Conservation (phyloP, 2,329 filamentous ascomycete genomes). For the Fusarium bactridioides region DNA sequence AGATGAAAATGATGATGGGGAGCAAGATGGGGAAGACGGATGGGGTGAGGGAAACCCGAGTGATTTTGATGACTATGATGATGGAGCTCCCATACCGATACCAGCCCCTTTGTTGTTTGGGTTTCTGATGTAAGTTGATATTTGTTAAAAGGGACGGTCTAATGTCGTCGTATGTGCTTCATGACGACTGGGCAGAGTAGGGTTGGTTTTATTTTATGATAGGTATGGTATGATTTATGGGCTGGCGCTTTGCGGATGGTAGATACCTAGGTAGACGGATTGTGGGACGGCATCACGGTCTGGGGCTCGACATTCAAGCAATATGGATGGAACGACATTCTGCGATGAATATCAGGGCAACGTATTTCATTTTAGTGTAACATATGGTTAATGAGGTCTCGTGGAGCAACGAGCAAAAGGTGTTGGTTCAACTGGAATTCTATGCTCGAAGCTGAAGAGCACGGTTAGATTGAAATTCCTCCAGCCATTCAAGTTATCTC, state of each 20-base stretch:
- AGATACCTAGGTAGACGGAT: conserved; percentile 6
- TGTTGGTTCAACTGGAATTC: neutral
- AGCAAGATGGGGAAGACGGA: conserved; percentile 10
- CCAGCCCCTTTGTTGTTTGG: conserved; percentile 33
- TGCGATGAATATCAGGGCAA: neutral
- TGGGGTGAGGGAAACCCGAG: conserved; percentile 17
- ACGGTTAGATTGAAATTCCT: neutral
- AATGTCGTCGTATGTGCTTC: neutral
- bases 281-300: conserved; percentile 7
- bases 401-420: neutral
- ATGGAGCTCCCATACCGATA: conserved; percentile 24
- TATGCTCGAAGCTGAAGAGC: neutral
- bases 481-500: neutral
- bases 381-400: neutral
- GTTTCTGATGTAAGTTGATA: conserved; percentile 29
- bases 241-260: conserved; percentile 24
- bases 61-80: conserved; percentile 36
- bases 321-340: conserved; percentile 1
- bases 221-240: conserved; percentile 7
- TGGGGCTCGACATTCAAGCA: conserved; percentile 6
- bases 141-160: neutral
- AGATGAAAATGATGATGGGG: conserved; percentile 2
- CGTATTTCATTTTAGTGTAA: neutral
- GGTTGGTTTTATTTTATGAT: neutral
- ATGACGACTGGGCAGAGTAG: neutral